Evolutionary conservation across 2,329 filamentous ascomycete genomes (phyloP), one percentile per base, ranked within the genome.

Genomic region (Venturia oleaginea): DNA sequence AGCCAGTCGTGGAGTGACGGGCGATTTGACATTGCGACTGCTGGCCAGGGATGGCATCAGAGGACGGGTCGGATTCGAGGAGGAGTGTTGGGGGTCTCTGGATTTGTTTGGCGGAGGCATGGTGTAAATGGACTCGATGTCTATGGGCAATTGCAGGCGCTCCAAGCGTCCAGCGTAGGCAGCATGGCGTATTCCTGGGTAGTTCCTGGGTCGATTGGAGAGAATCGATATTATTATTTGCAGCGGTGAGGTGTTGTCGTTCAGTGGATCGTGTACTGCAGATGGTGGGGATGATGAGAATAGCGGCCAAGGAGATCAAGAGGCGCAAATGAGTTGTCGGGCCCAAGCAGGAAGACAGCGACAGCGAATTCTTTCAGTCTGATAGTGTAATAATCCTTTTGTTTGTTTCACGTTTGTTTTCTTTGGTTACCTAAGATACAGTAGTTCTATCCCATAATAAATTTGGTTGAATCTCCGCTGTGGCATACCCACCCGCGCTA

Each of bases 31-130:
- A 51, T 78, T 76, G 65, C 82, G 86, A 69, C 82, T 84, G 57
- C 85, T 79, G 68, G 87, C 82, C 74, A 92, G 84, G 66, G 86
- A 83, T 63, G 90, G 89, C 78, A 87, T 87, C 71, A 88, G 81
- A 71, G 79, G 77, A 71, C 78, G 79, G 73, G 76, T 76, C 74
- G 78, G 78, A 69, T 63, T 68, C 27, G 67, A 68, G 65, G 73
- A 71, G 27, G 51, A 30, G 19, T 32, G 51, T 19, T 57, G 51
- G 70, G 76, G 34, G 32, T 48, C 75, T 69, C 70, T 69, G 70
- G 72, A 72, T 75, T 76, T 76, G 48, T 65, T 62, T 42, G 34
- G 59, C 34, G 51, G 51, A 30, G 61, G 64, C 38, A 48, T 62
- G 32, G 22, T 60, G 22, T 51, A 22, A 27, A 24, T 62, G 61